Percentiles rank a stretch among this genome's conserved stretches.
Conservation (phyloP, 306 rosid species). For the Prunus fruticosa region DNA sequence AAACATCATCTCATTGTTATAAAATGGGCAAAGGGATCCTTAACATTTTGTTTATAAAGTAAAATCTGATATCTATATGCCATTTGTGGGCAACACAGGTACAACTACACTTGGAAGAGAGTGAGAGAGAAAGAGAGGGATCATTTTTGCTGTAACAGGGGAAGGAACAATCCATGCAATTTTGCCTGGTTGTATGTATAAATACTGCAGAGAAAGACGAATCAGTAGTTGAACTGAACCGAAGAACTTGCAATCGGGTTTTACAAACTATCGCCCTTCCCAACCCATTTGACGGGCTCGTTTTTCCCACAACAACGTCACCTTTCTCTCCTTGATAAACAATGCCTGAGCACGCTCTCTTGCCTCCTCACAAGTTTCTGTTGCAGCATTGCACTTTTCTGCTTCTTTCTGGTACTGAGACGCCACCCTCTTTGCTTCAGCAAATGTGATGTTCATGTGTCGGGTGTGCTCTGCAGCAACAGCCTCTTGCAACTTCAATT, state of each 20-base stretch:
- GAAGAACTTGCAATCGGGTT: slow-evolving; percentile 26
- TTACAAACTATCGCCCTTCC: slow-evolving; percentile 52
- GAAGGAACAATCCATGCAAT: slow-evolving; percentile 45
- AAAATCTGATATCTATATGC: slow-evolving; percentile 36
- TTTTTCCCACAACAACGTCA: slow-evolving; percentile 67
- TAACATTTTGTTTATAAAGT: slow-evolving; percentile 27
- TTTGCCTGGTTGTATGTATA: slow-evolving; percentile 47
- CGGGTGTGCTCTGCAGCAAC: slow-evolving; percentile 66
- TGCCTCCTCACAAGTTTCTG: slow-evolving; percentile 95
- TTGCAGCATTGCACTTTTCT: slow-evolving; percentile 85
- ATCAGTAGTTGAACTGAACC: slow-evolving; percentile 8
- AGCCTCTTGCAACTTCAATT: slow-evolving; percentile 83
- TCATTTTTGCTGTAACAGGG: slow-evolving; percentile 22
- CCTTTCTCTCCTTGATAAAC: slow-evolving; percentile 72
- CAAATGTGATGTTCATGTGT: slow-evolving; percentile 82
- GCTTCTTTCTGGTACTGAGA: slow-evolving; percentile 96
- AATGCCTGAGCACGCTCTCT: slow-evolving; percentile 73
- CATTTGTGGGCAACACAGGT: slow-evolving; percentile 18
- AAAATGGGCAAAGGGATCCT: slow-evolving; percentile 27
- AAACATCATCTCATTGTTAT: slow-evolving; percentile 10
- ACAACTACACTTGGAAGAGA: slow-evolving; percentile 11
- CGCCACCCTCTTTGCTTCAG: slow-evolving; percentile 84
- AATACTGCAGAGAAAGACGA: slow-evolving; percentile 24
- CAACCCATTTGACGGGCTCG: slow-evolving; percentile 94
- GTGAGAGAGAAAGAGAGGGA: neutral